Evolutionary conservation across 1,284 basidiomycete genomes (phyloP).

Genomic region (Marasmius sp.): DNA sequence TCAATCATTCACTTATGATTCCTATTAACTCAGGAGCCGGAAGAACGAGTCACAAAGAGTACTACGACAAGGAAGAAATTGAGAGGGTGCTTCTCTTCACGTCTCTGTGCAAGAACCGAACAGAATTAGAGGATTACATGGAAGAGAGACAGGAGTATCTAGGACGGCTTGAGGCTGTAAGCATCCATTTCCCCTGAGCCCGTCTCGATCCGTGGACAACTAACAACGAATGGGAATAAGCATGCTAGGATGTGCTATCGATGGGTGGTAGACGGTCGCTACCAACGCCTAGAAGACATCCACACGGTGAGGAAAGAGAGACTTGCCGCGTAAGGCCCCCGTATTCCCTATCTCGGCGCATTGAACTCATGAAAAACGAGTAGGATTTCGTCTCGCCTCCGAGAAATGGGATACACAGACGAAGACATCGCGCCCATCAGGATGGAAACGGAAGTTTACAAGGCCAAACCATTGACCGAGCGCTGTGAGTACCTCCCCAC

Average conservation of each 20-base stretch:
- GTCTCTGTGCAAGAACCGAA: background rate
- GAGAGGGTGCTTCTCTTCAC: background rate
- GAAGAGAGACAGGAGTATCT: background rate
- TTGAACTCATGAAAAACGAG: no score
- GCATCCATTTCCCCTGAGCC: no score
- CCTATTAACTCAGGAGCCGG: background rate
- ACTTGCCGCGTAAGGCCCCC: background rate
- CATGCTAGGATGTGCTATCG: background rate
- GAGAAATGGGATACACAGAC: background rate
- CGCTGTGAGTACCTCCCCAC: background rate
- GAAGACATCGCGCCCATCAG: background rate
- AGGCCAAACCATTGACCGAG: background rate
- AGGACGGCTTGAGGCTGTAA: background rate
- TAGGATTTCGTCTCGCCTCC: background rate
- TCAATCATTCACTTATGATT: background rate
- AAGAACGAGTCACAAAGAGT: background rate
- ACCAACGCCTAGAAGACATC: background rate
- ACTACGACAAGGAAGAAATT: background rate
- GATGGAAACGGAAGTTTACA: background rate
- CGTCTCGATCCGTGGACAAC: no score
- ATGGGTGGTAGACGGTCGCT: background rate
- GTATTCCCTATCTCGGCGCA: no score
- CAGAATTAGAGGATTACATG: background rate
- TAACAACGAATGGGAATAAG: no score
- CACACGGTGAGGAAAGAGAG: background rate